Evolutionary conservation across 78 protist genomes (phyloP).

Genomic region (Monocercomonoides exilis): DNA sequence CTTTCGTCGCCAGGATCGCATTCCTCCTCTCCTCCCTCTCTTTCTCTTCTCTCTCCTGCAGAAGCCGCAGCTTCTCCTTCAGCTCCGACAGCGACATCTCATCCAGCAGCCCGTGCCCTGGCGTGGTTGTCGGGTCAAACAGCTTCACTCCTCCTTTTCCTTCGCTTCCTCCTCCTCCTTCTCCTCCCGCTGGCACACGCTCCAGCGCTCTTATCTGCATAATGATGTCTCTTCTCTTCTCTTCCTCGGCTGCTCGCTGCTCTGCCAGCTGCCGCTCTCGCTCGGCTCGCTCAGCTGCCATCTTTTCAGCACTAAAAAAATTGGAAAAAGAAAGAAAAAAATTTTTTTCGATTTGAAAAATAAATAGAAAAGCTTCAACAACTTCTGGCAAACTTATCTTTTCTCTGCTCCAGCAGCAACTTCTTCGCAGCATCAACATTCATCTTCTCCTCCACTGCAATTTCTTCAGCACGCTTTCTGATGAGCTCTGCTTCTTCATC

Average conservation of each 20-base stretch:
- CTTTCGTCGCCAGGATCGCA: background rate
- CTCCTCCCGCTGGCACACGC: slow-evolving; percentile 13
- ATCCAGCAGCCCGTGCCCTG: slow-evolving; percentile 19
- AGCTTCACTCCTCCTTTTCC: background rate
- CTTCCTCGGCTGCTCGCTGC: background rate
- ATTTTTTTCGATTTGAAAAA: no score
- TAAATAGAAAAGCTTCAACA: no score
- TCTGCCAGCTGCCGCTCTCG: background rate
- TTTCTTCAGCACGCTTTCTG: background rate
- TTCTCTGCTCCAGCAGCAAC: background rate
- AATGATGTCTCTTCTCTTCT: background rate
- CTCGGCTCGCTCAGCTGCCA: slow-evolving; percentile 3
- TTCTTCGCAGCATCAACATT: background rate
- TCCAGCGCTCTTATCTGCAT: slow-evolving; percentile 37
- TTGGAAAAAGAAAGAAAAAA: no score
- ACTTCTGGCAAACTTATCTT: no score
- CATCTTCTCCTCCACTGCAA: background rate
- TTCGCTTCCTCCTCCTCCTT: no score
- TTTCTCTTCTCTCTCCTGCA: background rate
- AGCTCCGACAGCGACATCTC: slow-evolving; percentile 27
- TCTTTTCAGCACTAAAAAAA: background rate
- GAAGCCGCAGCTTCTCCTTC: slow-evolving; percentile 21
- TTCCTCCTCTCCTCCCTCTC: background rate
- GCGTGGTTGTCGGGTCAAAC: slow-evolving; percentile 20
- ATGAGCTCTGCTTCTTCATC: background rate